Evolutionary conservation across 139 green algal genomes (phyloP).

Genomic region (Coelastrella sp.): DNA sequence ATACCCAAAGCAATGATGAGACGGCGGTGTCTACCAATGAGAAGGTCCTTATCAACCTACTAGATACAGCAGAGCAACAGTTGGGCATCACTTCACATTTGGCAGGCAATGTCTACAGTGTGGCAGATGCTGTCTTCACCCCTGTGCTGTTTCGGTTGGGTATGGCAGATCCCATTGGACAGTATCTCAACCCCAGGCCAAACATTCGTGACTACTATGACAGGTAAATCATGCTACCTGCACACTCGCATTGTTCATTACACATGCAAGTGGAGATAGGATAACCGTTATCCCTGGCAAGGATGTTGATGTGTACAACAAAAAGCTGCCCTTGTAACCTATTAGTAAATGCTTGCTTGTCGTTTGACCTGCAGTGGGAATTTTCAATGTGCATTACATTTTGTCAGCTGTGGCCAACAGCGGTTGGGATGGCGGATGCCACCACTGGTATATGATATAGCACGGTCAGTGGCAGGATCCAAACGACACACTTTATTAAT

Average conservation of each 20-base stretch:
- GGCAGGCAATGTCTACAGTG: constrained; percentile 30
- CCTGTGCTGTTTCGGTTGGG: constrained; percentile 42
- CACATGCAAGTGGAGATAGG: not conserved
- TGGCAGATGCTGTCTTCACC: constrained; percentile 43
- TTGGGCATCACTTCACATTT: not conserved
- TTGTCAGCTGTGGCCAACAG: too few species aligned
- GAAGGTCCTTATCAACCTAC: not conserved
- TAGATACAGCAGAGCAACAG: constrained; percentile 43
- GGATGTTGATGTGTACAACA: too few species aligned
- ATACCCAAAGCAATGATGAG: not conserved
- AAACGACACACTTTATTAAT: not conserved
- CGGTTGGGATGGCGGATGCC: too few species aligned
- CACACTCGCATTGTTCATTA: not conserved
- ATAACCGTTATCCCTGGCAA: not conserved
- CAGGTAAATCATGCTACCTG: constrained; percentile 2
- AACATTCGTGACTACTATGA: constrained; percentile 35
- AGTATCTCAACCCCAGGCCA: constrained; percentile 40
- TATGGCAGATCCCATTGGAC: constrained; percentile 18
- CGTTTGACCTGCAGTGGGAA: too few species aligned
- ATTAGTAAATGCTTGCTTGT: too few species aligned
- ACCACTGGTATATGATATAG: too few species aligned
- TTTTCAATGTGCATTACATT: too few species aligned
- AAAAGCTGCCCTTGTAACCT: too few species aligned
- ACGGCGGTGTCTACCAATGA: constrained; percentile 3
- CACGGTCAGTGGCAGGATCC: too few species aligned